Base-by-base conservation (phyloP, 768 basidiomycete genomes). In the Boletus subcaerulescens region DNA sequence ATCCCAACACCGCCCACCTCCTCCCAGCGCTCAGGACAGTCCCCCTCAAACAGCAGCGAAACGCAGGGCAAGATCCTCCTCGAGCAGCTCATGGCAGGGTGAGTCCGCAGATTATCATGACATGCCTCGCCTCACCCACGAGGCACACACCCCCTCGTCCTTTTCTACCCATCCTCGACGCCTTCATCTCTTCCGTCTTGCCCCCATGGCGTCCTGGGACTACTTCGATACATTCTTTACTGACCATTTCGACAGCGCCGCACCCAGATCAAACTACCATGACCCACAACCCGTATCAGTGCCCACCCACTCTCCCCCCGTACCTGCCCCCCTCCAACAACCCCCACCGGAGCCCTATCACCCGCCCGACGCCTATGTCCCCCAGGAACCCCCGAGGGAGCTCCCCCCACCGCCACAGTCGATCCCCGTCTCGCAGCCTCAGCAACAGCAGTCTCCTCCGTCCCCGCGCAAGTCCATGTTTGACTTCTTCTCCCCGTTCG, bases 21-120 rank as follows among this genome's bases (percentile, higher is more conserved):
- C 12, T 78, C 80, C 17, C 76, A 79, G 58, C 71, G 83, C 64
- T 76, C 84, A 14, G 77, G 77, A 50, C 75, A 82, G 52, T 82
- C 83, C 22, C 80, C 83, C 5, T 74, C 80, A 13, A 81, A 78
- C 57, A 66, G 12, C 55, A 82, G 78, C 61, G 86, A 89, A 57
- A 71, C 81, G 0, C 87, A 89, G 66, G 85, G 86, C 53, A 89
- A 91, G 73, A 76, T 84, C 56, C 68, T 92, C 60, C 72, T 93
- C 56, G 90, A 93, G 60, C 87, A 91, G 66, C 75, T 93, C 56
- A 89, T 93, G 84, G 77, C 84, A 53, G 86, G 87, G 90, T 92
- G 67, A 73, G 86, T 77, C 15, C 56, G 15, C 36, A 26, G 42
- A 44, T 44, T 32, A 51, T 51, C 50, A 10, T 48, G 36, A n/a